Evolutionary conservation across 2,329 filamentous ascomycete genomes (phyloP).

Genomic region (Blastomyces emzantsi): DNA sequence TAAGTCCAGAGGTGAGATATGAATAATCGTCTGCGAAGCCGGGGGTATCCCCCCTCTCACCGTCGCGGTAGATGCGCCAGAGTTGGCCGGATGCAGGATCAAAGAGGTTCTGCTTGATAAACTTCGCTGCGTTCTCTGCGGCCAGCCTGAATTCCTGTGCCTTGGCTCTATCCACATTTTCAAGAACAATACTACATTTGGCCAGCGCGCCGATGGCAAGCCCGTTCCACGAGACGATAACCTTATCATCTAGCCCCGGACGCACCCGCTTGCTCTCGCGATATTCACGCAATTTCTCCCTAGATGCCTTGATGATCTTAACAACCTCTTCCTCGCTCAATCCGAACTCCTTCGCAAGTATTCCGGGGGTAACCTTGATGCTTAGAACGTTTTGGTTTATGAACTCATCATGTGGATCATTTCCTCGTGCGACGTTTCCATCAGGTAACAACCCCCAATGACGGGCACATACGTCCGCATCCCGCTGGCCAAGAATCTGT

Average conservation of each 20-base stretch:
- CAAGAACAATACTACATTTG: conserved; percentile 61
- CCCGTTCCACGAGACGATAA: conserved; percentile 80
- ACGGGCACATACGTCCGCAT: conserved; percentile 64
- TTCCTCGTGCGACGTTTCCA: conserved; percentile 72
- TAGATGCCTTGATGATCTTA: conserved; percentile 57
- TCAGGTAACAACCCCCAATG: conserved; percentile 79
- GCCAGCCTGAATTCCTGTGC: conserved; percentile 54
- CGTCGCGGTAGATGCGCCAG: conserved; percentile 64
- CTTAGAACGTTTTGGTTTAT: conserved; percentile 85
- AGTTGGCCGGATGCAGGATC: conserved; percentile 53
- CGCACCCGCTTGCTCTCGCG: conserved; percentile 64
- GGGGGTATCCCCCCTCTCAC: conserved; percentile 51
- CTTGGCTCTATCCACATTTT: conserved; percentile 48
- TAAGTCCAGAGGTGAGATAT: conserved; percentile 70
- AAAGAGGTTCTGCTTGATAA: conserved; percentile 67
- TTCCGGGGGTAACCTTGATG: conserved; percentile 56
- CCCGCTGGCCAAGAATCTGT: conserved; percentile 58
- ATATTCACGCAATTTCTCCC: conserved; percentile 59
- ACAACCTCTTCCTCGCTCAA: conserved; percentile 60
- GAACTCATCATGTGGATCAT: conserved; percentile 89
- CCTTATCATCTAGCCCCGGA: conserved; percentile 78
- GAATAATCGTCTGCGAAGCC: conserved; percentile 95
- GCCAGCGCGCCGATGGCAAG: conserved; percentile 78
- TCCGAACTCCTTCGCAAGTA: conserved; percentile 66
- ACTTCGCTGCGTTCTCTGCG: conserved; percentile 60